These are phyloP conservation scores for Ploettnerulaceae sp. DNA, from an alignment of 2,329 filamentous ascomycete genomes.

Conservation along the genomic window DNA sequence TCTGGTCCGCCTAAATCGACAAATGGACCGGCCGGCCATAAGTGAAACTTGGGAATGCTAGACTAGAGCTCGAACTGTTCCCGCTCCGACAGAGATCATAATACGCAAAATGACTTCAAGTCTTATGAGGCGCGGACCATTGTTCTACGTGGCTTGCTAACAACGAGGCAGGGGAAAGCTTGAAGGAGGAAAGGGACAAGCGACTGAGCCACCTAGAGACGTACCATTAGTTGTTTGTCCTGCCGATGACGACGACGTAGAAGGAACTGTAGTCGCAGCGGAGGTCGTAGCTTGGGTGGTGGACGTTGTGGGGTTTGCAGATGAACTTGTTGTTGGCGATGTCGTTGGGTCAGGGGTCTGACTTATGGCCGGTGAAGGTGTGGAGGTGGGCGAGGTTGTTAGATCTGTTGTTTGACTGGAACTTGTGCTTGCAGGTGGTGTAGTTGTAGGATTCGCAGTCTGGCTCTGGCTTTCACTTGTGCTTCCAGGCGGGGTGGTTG, in stretches of 20 bases:
- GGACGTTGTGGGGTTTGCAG: conserved; percentile 1
- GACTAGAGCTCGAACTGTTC: conserved; percentile 7
- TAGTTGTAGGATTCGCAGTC: background rate
- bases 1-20: conserved; percentile 6
- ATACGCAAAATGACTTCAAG: background rate
- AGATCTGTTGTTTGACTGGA: background rate
- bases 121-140: conserved; percentile 9
- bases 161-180: conserved; percentile 6
- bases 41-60: conserved; percentile 6
- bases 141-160: conserved; percentile 12
- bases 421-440: conserved; percentile 1
- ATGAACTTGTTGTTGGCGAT: background rate
- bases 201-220: conserved; percentile 16
- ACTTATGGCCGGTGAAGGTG: background rate
- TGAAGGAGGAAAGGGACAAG: conserved; percentile 19
- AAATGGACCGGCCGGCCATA: conserved; percentile 3
- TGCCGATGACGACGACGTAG: conserved; percentile 8
- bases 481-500: conserved; percentile 8
- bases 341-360: conserved; percentile 1
- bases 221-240: conserved; percentile 19
- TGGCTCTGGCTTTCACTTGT: conserved; percentile 8
- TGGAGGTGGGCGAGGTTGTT: background rate
- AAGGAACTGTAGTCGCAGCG: background rate
- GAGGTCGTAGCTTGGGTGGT: background rate
- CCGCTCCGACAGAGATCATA: background rate